These are phyloP conservation scores for Rosa chinensis DNA, from an alignment of 306 rosid species.

Conservation along the genomic window DNA sequence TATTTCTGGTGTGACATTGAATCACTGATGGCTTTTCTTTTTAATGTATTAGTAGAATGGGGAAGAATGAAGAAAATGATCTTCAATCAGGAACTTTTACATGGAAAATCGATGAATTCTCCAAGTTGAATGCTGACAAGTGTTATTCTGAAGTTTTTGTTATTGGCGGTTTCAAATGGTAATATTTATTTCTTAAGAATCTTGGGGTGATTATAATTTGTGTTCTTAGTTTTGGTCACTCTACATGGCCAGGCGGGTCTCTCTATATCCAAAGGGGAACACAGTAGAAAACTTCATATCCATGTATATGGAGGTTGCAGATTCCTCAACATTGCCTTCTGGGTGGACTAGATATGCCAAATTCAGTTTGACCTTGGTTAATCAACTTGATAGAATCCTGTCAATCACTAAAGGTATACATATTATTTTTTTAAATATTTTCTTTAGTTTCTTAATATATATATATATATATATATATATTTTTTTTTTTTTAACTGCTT, in stretches of 20 bases:
- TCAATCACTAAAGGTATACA: neutral
- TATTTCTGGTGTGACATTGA: too few relatives aligned
- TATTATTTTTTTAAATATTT: neutral
- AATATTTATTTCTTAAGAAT: neutral
- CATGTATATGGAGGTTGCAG: neutral
- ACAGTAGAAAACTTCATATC: neutral
- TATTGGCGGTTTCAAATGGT: slow-evolving; percentile 18
- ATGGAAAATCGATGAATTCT: slow-evolving; percentile 1
- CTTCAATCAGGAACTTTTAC: neutral
- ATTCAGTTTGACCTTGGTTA: slow-evolving; percentile 1
- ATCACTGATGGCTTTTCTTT: too few relatives aligned
- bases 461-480: neutral
- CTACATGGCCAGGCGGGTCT: slow-evolving; percentile 2
- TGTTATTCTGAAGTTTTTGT: neutral
- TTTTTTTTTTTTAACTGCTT: neutral
- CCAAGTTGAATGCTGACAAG: neutral
- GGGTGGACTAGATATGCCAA: neutral
- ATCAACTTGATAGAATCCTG: neutral
- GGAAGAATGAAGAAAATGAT: neutral
- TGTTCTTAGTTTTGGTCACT: neutral
- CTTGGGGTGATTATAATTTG: neutral
- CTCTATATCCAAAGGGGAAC: slow-evolving; percentile 8
- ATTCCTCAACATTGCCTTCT: neutral
- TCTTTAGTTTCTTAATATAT: too few relatives aligned
- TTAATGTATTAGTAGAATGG: neutral